Evolutionary conservation across 2,329 filamentous ascomycete species (phyloP), one percentile per base, ranked within the genome.

Genomic region (Rutstroemia sydowiana): DNA sequence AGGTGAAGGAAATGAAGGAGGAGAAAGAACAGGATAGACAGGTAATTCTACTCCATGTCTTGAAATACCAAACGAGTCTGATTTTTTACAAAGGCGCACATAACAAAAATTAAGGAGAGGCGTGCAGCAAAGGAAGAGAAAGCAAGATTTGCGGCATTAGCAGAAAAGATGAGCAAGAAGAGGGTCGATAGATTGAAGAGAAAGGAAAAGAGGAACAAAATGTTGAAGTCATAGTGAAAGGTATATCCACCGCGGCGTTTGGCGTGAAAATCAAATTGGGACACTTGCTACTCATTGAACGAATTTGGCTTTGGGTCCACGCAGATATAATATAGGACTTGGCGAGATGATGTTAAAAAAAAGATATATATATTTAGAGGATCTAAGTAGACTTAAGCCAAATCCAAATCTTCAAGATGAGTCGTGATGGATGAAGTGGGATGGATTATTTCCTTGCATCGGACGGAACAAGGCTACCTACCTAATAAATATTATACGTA

Each of bases 131-230:
- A 96, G 77, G 91, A 89, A 63, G 93, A 97, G 75, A 90, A 87
- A 70, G 89, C 91, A 65, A 78, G 92, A 61, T 97, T 92, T 67
- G 88, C 90, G 69, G 88, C 91, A 75, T 81, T 98, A 81, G 92
- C 90, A 18, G 88, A 90, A 73, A 97, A 93, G 75, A 97, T 98
- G 93, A 92, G 97, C 74, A 83, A 81, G 71, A 97, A 95, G 78
- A 79, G 91, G 56, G 85, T 97, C 11, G 93, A 98, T 72, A 81
- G 93, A 62, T 71, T 95, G 70, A 95, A 90, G 83, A 81, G 91
- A 66, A 87, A 89, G 70, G 93, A 98, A 76, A 97, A 97, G 84
- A 83, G 93, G 67, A 98, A 92, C 71, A 93, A 92, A 74, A 72
- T 89, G 68, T 67, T 86, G 63, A 84, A 84, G 68, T 84, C 81